phyloP scores from a whole-genome alignment of 176 grass and related monocot genomes.

The Cenchrus fungigraminus region DNA sequence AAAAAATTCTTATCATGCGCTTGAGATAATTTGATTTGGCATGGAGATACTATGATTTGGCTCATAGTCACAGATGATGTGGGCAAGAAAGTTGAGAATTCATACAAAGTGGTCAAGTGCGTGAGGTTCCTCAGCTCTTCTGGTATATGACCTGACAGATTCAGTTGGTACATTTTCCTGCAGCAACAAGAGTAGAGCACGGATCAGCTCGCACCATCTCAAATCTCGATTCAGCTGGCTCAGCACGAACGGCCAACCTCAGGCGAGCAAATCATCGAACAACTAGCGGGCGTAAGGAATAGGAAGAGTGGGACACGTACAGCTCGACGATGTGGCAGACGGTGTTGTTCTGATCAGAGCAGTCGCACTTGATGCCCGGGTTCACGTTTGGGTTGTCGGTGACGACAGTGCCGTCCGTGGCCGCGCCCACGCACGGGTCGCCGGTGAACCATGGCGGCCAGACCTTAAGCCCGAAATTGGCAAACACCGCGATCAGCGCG shows the following conservation, averaged over 20 bases:
- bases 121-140: constrained; percentile 70
- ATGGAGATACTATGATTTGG: no score
- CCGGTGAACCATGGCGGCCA: constrained; percentile 52
- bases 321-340: no score
- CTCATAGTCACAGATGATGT: no score
- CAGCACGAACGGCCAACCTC: no score
- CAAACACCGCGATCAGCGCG: constrained; percentile 65
- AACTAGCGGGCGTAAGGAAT: no score
- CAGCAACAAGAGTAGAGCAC: neutral
- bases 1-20: no score
- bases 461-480: constrained; percentile 41
- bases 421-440: constrained; percentile 65
- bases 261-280: no score
- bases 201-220: neutral
- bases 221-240: neutral
- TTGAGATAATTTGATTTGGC: no score
- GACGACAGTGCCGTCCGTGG: constrained; percentile 39
- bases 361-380: no score
- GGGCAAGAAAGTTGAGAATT: neutral
- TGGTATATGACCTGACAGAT: constrained; percentile 48
- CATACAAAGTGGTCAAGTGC: constrained; percentile 60
- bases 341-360: no score
- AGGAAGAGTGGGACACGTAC: no score
- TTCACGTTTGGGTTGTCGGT: no score
- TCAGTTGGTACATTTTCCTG: constrained; percentile 55